Conservation (phyloP, 768 basidiomycete genomes). For the Pisolithus marmoratus region DNA sequence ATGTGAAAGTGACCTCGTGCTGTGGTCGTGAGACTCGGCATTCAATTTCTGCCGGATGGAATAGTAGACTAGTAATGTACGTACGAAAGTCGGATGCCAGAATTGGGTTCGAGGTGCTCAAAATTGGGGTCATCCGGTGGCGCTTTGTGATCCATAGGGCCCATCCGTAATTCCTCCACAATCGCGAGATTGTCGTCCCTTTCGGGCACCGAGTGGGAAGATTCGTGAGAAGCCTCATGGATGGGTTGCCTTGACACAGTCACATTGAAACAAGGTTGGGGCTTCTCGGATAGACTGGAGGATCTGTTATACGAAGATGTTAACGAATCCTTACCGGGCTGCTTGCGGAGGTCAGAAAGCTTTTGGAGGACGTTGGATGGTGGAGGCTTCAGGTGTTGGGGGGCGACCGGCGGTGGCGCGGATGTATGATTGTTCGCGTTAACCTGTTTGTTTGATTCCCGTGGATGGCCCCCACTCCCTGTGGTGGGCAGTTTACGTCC, state of each 20-base stretch:
- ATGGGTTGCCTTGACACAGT: conserved; percentile 6
- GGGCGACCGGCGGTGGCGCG: not conserved
- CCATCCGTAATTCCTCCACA: conserved; percentile 70
- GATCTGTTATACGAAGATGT: conserved; percentile 26
- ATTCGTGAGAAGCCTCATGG: not conserved
- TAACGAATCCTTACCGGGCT: conserved; percentile 11
- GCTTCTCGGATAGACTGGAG: conserved; percentile 16
- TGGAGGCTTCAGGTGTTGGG: conserved; percentile 28
- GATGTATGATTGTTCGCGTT: not conserved
- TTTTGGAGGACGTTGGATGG: conserved; percentile 51
- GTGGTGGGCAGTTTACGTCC: conserved; percentile 15
- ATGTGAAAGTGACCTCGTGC: conserved; percentile 68
- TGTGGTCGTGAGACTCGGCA: conserved; percentile 25
- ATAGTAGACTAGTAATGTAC: conserved; percentile 26
- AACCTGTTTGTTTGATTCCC: conserved; percentile 8
- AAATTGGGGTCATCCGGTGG: conserved; percentile 73
- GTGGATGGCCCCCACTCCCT: conserved; percentile 9
- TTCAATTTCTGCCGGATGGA: not conserved
- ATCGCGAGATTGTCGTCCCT: conserved; percentile 64
- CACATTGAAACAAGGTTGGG: conserved; percentile 3
- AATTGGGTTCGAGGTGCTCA: conserved; percentile 82
- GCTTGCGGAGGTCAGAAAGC: conserved; percentile 35
- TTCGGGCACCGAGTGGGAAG: conserved; percentile 10
- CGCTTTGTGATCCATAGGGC: conserved; percentile 71
- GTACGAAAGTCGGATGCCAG: conserved; percentile 77